These are phyloP conservation scores for Exophiala viscosa DNA, from an alignment of 2,329 filamentous ascomycete species.

Conservation along the genomic window DNA sequence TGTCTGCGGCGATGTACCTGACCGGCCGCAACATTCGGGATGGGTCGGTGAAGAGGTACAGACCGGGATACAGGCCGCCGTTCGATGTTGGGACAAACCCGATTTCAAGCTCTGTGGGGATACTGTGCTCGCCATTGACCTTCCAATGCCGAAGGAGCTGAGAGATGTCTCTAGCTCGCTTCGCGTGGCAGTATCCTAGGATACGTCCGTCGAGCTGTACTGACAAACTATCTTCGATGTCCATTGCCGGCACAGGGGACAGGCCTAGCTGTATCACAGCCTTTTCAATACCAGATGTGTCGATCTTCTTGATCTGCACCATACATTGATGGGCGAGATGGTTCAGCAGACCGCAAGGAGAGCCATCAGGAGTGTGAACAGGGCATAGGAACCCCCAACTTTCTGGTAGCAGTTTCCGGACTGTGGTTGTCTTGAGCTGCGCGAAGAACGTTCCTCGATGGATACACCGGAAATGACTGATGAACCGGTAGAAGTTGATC, in stretches of 20 bases:
- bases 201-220: constrained; percentile 89
- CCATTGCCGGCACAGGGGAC: constrained; percentile 69
- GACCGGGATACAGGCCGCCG: constrained; percentile 90
- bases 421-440: constrained; percentile 92
- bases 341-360: constrained; percentile 89
- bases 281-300: constrained; percentile 70
- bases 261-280: constrained; percentile 78
- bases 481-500: constrained; percentile 97
- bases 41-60: constrained; percentile 86
- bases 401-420: constrained; percentile 90
- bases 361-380: constrained; percentile 94
- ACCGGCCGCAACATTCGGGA: constrained; percentile 87
- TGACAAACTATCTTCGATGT: constrained; percentile 76
- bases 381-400: constrained; percentile 98
- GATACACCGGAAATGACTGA: constrained; percentile 98
- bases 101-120: constrained; percentile 83
- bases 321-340: constrained; percentile 94
- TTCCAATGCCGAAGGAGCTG: constrained; percentile 94
- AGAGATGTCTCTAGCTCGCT: constrained; percentile 74
- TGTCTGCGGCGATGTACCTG: constrained; percentile 83
- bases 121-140: constrained; percentile 74
- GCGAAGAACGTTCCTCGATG: constrained; percentile 99
- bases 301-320: constrained; percentile 71
- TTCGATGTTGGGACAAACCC: constrained; percentile 84
- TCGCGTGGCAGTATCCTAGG: constrained; percentile 83